A percentile compares a stretch with the other conserved stretches of the same genome.
phyloP scores from a whole-genome alignment of 306 rosid species.

The Betula pendula region DNA sequence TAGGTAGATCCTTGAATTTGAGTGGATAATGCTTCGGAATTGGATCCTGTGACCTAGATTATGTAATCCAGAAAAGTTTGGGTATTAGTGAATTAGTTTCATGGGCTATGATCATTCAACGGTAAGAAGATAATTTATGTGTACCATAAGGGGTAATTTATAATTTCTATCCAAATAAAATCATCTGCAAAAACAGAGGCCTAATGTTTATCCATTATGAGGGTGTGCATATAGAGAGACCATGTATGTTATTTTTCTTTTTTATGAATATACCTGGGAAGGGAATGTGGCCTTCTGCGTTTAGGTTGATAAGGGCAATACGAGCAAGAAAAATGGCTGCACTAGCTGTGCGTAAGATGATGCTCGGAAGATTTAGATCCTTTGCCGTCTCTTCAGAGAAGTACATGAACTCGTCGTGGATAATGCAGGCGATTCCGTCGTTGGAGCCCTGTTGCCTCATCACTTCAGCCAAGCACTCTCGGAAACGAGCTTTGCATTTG shows the following conservation, averaged over 20 bases:
- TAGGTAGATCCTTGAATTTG: conserved; percentile 53
- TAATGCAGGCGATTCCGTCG: conserved; percentile 31
- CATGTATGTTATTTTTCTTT: too few species aligned
- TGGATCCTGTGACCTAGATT: conserved; percentile 8
- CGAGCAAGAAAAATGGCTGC: conserved; percentile 35
- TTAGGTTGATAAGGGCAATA: conserved; percentile 19
- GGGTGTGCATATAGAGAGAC: too few species aligned
- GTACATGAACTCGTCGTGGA: conserved; percentile 37
- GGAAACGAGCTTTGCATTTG: conserved; percentile 27
- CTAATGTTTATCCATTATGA: too few species aligned
- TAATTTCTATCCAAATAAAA: too few species aligned
- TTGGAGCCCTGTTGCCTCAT: conserved; percentile 3
- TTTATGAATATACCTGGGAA: conserved; percentile 28
- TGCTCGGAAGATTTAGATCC: conserved; percentile 34
- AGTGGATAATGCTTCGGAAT: conserved; percentile 45
- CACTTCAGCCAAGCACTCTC: conserved; percentile 20
- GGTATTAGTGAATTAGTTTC: background rate
- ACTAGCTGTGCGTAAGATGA: conserved; percentile 31
- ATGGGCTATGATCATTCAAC: background rate
- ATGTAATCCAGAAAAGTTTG: conserved; percentile 17
- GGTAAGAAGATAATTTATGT: background rate
- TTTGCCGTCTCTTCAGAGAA: conserved; percentile 30
- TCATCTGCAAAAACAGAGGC: too few species aligned
- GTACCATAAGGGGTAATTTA: background rate
- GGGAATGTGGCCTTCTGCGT: conserved; percentile 30